Evolutionary conservation across 192 early-diverging fungal species (phyloP).

Genomic region (Lunasporangiospora selenospora): DNA sequence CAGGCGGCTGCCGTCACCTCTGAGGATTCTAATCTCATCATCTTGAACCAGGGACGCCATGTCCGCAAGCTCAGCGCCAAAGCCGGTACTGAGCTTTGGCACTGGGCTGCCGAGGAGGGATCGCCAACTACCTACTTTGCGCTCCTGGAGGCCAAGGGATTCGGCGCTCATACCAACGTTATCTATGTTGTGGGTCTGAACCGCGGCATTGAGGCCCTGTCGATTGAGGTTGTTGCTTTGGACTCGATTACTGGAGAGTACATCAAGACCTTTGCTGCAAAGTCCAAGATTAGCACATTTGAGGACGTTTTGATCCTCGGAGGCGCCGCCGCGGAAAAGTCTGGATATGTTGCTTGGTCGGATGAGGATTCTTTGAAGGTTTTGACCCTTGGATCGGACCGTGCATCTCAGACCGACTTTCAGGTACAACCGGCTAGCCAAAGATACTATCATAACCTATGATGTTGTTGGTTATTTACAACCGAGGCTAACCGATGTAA

Average conservation of each 20-base stretch:
- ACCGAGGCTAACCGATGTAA: background rate
- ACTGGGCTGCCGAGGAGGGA: slow-evolving; percentile 37
- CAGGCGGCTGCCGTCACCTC: slow-evolving; percentile 31
- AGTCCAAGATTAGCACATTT: slow-evolving; percentile 27
- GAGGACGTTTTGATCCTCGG: slow-evolving; percentile 37
- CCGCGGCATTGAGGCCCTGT: slow-evolving; percentile 23
- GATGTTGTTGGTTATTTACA: background rate
- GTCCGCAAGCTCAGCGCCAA: slow-evolving; percentile 41
- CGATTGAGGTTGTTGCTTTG: slow-evolving; percentile 35
- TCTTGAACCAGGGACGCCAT: slow-evolving; percentile 34
- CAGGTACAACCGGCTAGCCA: slow-evolving; percentile 4
- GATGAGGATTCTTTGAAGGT: slow-evolving; percentile 41
- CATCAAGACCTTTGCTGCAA: slow-evolving; percentile 28
- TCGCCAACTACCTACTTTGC: slow-evolving; percentile 30
- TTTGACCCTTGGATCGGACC: slow-evolving; percentile 38
- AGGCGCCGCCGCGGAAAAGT: slow-evolving; percentile 24
- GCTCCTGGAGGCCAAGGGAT: slow-evolving; percentile 30
- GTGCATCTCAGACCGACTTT: slow-evolving; percentile 15
- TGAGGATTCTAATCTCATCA: slow-evolving; percentile 43
- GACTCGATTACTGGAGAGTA: slow-evolving; percentile 24
- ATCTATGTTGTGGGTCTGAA: slow-evolving; percentile 42
- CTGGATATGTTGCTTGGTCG: slow-evolving; percentile 48
- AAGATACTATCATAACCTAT: too few relatives aligned
- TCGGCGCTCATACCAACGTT: slow-evolving; percentile 15
- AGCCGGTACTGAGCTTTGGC: slow-evolving; percentile 33